Evolutionary conservation across 768 basidiomycete species (phyloP), one percentile per base, ranked within the genome.

Genomic region (Lactifluus pinguis): DNA sequence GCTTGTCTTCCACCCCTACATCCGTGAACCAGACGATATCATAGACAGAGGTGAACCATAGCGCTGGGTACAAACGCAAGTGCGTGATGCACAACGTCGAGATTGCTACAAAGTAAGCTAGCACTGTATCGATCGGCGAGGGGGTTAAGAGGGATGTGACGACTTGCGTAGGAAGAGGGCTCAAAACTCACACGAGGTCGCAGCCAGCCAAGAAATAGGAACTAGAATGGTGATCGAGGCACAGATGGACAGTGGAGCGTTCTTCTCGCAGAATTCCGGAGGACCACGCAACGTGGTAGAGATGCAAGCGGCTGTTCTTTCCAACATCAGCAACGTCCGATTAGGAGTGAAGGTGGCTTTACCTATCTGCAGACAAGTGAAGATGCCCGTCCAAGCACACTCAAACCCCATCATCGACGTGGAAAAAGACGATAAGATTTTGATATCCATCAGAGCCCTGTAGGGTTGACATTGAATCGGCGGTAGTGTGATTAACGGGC

Each of bases 11-110:
- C 14, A 15, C 49, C 29, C 49, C 41, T 6, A 42, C 55, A 3
- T 55, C 60, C 59, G 68, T 45, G 68, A 85, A 89, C 87, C 87
- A 89, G 15, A 77, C 76, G 19, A 86, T 73, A 14, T 73, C 68
- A 61, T 79, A 79, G 38, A 87, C 70, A 10, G 79, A 75, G 45
- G 73, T 73, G 32, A 53, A 70, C 85, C 85, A 88, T 56, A 89
- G 73, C 48, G 73, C 71, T 9, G 79, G 75, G 62, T 79, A 69
- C 10, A 66, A 64, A 52, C 66, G 65, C 29, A 71, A 68, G 65
- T 88, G 85, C 3, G 76, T 68, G 65, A 80, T 69, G 21, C 78
- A 68, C 56, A 76, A 69, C 59, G 80, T 71, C 66, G 79, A 75
- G 29, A 88, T 72, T 4, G 75, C 67, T 64, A 87, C 74, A 66